Conservation (phyloP, 2,329 filamentous ascomycete species). For the Cercospora berteroae region DNA sequence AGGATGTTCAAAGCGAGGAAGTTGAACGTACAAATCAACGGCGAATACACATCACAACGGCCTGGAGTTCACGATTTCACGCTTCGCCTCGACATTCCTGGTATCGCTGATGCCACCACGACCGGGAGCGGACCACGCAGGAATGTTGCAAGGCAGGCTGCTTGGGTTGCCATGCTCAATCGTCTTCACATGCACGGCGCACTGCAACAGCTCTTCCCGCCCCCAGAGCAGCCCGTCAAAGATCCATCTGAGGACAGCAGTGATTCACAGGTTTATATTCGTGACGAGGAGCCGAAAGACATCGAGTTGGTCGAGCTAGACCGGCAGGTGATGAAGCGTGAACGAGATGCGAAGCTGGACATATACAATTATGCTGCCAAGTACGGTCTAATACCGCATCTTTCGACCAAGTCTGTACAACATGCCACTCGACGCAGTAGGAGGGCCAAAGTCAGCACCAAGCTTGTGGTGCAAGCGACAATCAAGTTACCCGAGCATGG, state of each 20-base stretch:
- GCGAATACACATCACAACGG: neutral
- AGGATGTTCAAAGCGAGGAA: neutral
- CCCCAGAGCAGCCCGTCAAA: neutral
- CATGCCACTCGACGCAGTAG: neutral
- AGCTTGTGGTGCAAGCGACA: slow-evolving; percentile 2
- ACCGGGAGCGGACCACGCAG: slow-evolving; percentile 3
- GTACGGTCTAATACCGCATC: slow-evolving; percentile 38
- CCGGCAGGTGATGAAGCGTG: slow-evolving; percentile 21
- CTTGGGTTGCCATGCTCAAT: slow-evolving; percentile 16
- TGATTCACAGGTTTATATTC: slow-evolving; percentile 1
- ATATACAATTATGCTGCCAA: slow-evolving; percentile 47
- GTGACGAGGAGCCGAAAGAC: neutral
- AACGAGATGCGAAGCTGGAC: slow-evolving; percentile 32
- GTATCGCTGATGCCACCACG: slow-evolving; percentile 8
- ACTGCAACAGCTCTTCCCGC: slow-evolving; percentile 9
- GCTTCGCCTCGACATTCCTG: slow-evolving; percentile 10
- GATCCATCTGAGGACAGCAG: neutral
- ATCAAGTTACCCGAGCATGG: slow-evolving; percentile 41
- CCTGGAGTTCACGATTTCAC: neutral
- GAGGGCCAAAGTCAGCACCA: neutral
- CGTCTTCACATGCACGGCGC: slow-evolving; percentile 7
- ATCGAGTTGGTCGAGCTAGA: slow-evolving; percentile 22
- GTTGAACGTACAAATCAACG: neutral
- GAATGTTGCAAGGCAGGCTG: neutral
- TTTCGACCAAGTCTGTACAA: slow-evolving; percentile 16